These are phyloP conservation scores for Dictyostelium brefeldianum DNA, from an alignment of 78 protist genomes.

Conservation along the genomic window DNA sequence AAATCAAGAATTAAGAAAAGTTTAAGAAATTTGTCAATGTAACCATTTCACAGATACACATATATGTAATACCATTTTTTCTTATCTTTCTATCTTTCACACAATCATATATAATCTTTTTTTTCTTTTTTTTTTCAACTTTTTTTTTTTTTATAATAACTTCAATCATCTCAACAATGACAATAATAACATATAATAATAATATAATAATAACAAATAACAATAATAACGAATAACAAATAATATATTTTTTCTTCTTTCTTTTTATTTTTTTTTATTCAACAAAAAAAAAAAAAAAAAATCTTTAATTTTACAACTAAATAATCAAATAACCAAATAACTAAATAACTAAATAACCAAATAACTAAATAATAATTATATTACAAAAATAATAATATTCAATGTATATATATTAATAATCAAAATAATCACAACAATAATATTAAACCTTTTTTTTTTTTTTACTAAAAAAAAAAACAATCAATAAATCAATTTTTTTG, in stretches of 20 bases:
- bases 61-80: background rate
- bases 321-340: background rate
- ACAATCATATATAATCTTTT: background rate
- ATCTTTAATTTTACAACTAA: background rate
- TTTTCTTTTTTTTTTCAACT: background rate
- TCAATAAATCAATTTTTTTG: slow-evolving; percentile 19
- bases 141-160: background rate
- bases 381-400: background rate
- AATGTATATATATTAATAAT: background rate
- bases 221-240: background rate
- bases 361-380: background rate
- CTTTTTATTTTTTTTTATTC: background rate
- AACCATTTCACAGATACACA: too few relatives aligned
- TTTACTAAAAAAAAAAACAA: background rate
- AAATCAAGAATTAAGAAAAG: slow-evolving; percentile 7
- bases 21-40: too few relatives aligned
- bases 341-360: background rate
- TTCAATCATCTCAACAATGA: too few relatives aligned
- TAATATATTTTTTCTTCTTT: background rate
- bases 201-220: background rate
- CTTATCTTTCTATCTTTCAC: background rate
- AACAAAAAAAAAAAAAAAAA: background rate
- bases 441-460: background rate
- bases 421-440: background rate
- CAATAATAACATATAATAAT: too few relatives aligned